Percentiles rank a stretch among this genome's conserved stretches.
Evolutionary conservation across 352 stramenopile genomes (phyloP).

Genomic region (Phytopythium litorale): DNA sequence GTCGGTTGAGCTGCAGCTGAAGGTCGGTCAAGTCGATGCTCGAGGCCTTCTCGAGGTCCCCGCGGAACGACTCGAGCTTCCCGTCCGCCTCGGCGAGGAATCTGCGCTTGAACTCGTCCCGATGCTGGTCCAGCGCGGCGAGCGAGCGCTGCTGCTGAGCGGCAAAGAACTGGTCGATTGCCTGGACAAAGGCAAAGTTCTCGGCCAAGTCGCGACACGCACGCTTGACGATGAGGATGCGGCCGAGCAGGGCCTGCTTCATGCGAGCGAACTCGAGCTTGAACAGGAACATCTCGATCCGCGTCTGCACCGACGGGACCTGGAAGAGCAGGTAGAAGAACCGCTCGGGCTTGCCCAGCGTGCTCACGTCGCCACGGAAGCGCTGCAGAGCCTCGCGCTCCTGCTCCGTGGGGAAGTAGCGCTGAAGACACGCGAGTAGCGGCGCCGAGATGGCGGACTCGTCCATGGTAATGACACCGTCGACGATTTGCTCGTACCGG

Average conservation of each 20-base stretch:
- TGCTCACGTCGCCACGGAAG: constrained; percentile 38
- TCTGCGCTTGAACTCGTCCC: constrained; percentile 25
- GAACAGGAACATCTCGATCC: constrained; percentile 76
- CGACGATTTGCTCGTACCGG: constrained; percentile 58
- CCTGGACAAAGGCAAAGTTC: constrained; percentile 61
- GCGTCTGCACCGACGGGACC: constrained; percentile 47
- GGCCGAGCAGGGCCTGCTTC: constrained; percentile 33
- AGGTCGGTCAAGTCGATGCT: constrained; percentile 56
- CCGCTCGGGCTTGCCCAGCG: constrained; percentile 63
- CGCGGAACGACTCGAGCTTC: constrained; percentile 50
- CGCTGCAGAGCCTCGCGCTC: constrained; percentile 41
- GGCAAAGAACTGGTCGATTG: constrained; percentile 55
- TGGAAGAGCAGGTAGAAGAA: constrained; percentile 69
- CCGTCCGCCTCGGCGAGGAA: constrained; percentile 43
- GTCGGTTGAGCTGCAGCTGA: constrained; percentile 57
- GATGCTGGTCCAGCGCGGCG: constrained; percentile 21
- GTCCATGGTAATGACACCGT: constrained; percentile 57
- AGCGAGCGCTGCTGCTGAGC: constrained; percentile 31
- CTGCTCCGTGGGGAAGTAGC: constrained; percentile 71
- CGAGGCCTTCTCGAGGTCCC: constrained; percentile 48
- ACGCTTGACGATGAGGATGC: constrained; percentile 56
- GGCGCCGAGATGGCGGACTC: constrained; percentile 53
- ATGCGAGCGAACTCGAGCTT: constrained; percentile 62
- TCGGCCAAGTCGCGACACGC: constrained; percentile 64
- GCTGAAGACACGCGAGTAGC: constrained; percentile 63